phyloP scores from a whole-genome alignment of 352 stramenopile species.

The Pythium brachiatum region DNA sequence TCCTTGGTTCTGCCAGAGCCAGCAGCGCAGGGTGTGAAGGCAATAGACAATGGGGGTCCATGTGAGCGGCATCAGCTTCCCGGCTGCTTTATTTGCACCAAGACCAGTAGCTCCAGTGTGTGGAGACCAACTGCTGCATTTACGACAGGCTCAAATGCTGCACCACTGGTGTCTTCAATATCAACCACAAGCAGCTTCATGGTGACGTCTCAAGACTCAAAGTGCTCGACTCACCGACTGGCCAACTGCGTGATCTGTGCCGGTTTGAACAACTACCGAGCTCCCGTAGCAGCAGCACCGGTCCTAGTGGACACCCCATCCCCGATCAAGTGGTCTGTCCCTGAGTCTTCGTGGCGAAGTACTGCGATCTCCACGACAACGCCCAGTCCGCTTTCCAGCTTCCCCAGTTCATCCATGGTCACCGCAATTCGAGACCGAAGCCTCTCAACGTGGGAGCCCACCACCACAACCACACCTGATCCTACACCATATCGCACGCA shows the following conservation, averaged over 20 bases:
- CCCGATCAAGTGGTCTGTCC: neutral
- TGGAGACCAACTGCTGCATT: neutral
- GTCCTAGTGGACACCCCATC: neutral
- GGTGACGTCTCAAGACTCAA: conserved; percentile 15
- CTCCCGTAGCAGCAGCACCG: neutral
- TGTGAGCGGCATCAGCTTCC: conserved; percentile 54
- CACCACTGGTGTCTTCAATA: neutral
- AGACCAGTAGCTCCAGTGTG: conserved; percentile 5
- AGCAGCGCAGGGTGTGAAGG: neutral
- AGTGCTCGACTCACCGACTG: conserved; percentile 55
- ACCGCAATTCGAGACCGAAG: neutral
- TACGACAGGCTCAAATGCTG: neutral
- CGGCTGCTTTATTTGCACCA: conserved; percentile 66
- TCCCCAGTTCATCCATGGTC: neutral
- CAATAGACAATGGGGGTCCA: conserved; percentile 8
- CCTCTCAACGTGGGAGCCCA: neutral
- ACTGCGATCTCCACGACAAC: neutral
- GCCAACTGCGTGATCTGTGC: conserved; percentile 73
- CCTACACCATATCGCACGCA: neutral
- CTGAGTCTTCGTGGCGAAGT: conserved; percentile 1
- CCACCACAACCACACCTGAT: neutral
- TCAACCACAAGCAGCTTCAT: neutral
- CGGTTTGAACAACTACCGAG: conserved; percentile 17
- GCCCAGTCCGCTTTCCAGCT: neutral
- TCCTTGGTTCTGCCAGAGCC: neutral